phyloP scores from a whole-genome alignment of 805 yeast species.

The Candida xiaguanensis region DNA sequence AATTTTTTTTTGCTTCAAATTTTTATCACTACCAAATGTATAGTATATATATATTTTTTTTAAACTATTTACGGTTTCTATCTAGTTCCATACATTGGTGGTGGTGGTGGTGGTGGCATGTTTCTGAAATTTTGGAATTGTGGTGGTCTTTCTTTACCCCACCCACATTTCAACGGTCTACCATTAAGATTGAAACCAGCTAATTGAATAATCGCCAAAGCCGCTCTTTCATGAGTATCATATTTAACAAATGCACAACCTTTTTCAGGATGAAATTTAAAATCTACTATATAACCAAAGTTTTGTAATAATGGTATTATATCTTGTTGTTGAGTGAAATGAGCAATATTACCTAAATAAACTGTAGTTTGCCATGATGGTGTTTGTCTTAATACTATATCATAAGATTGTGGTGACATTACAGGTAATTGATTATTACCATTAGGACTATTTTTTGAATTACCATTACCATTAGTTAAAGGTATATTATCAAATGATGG shows the following conservation, averaged over 20 bases:
- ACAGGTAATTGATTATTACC: conserved; percentile 17
- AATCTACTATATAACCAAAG: conserved; percentile 79
- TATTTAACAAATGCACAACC: conserved; percentile 89
- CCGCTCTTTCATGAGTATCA: conserved; percentile 85
- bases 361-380: conserved; percentile 86
- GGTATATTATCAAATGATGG: background rate
- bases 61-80: conserved; percentile 13
- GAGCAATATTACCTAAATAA: conserved; percentile 81
- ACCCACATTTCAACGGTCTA: conserved; percentile 74
- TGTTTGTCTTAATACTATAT: conserved; percentile 68
- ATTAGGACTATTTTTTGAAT: conserved; percentile 11
- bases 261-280: conserved; percentile 73
- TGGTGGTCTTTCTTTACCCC: conserved; percentile 67
- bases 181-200: conserved; percentile 71
- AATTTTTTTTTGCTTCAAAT: too few species aligned
- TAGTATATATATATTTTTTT: too few species aligned
- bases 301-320: conserved; percentile 69
- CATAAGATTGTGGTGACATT: conserved; percentile 58
- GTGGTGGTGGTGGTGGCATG: conserved; percentile 20
- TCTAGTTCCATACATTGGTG: conserved; percentile 26
- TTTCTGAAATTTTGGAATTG: conserved; percentile 24
- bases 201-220: conserved; percentile 78
- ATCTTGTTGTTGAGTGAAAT: conserved; percentile 68
- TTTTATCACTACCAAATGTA: too few species aligned
- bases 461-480: conserved; percentile 3